Conservation (phyloP, 768 basidiomycete genomes). For the Mrakia hoshinonis region DNA sequence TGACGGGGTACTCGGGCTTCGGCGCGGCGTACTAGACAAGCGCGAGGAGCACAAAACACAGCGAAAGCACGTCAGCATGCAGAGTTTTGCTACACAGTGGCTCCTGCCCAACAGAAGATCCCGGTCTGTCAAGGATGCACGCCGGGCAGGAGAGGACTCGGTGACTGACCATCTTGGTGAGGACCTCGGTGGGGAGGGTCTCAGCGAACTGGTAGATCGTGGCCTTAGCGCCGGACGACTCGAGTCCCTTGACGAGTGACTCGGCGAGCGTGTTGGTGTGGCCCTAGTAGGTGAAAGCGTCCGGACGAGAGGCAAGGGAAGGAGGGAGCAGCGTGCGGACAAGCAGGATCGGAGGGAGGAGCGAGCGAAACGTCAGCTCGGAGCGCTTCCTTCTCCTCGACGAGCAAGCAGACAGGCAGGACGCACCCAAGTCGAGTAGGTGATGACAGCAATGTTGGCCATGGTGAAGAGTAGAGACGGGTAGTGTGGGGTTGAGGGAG, state of each 20-base stretch:
- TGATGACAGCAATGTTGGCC: conserved; percentile 10
- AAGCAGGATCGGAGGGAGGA: neutral
- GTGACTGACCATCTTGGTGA: neutral
- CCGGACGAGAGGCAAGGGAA: neutral
- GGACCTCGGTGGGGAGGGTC: neutral
- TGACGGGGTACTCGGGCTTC: conserved; percentile 3
- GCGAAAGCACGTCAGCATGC: neutral
- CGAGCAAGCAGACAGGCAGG: neutral
- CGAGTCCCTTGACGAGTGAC: conserved; percentile 8
- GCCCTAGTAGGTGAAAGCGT: neutral
- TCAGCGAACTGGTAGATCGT: conserved; percentile 4
- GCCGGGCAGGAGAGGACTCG: neutral
- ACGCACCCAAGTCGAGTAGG: too few relatives aligned
- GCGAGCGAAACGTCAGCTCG: neutral
- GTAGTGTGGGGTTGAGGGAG: too few relatives aligned
- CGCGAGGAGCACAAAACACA: neutral
- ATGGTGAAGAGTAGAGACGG: neutral
- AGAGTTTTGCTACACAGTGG: too few relatives aligned
- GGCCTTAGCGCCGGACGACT: neutral
- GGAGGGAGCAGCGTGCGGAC: too few relatives aligned
- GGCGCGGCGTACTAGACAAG: neutral
- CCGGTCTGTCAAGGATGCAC: neutral
- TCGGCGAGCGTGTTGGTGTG: conserved; percentile 11
- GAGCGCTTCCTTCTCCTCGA: neutral
- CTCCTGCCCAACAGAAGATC: too few relatives aligned